phyloP scores from a whole-genome alignment of 2,329 filamentous ascomycete species.

The Xylaria sp. region DNA sequence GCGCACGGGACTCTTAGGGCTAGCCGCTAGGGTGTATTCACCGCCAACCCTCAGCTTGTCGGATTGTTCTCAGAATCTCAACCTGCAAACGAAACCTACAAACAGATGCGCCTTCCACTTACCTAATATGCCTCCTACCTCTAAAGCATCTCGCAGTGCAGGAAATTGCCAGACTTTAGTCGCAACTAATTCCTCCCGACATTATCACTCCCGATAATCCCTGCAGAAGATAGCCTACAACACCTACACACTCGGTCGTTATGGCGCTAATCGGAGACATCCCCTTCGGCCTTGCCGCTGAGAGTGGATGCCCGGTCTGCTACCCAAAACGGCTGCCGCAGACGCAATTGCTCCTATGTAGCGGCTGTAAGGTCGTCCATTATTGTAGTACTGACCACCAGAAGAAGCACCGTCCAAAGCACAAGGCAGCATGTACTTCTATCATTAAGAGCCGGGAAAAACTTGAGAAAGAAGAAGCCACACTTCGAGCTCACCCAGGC shows the following conservation, averaged over 20 bases:
- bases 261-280: constrained; percentile 22
- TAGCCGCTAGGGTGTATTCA: background rate
- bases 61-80: background rate
- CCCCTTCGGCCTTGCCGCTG: constrained; percentile 19
- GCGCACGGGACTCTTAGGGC: background rate
- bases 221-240: constrained; percentile 12
- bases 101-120: constrained; percentile 7
- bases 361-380: constrained; percentile 42
- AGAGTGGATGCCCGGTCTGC: constrained; percentile 32
- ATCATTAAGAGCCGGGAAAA: constrained; percentile 37
- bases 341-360: constrained; percentile 38
- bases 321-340: constrained; percentile 22
- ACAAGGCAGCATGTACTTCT: constrained; percentile 43
- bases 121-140: background rate
- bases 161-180: constrained; percentile 1
- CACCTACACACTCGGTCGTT: constrained; percentile 15
- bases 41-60: background rate
- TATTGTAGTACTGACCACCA: constrained; percentile 47
- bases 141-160: background rate
- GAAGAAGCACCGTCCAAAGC: constrained; percentile 37
- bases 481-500: constrained; percentile 35
- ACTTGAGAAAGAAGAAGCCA: constrained; percentile 42
- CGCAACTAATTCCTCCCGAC: constrained; percentile 2
- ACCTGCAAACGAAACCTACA: background rate
- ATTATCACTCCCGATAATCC: background rate